Conservation (phyloP, 345 rosid genomes). For the Acer saccharum region DNA sequence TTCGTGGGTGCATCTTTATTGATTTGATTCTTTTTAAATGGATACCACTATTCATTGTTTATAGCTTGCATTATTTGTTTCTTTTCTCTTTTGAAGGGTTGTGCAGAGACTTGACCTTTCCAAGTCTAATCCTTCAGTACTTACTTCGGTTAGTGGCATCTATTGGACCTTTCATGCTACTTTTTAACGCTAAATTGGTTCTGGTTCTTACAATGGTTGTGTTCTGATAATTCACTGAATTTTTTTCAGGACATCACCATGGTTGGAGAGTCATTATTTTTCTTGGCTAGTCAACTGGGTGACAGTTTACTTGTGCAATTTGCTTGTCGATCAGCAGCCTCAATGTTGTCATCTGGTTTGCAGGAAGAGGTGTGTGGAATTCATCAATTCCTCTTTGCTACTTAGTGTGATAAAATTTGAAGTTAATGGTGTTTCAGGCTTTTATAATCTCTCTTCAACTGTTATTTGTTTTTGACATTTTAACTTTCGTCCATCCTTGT, state of each 20-base stretch:
- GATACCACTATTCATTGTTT: not conserved
- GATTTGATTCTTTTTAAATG: not conserved
- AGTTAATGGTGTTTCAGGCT: not conserved
- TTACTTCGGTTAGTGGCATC: constrained; percentile 78
- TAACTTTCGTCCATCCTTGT: constrained; percentile 11
- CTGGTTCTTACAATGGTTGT: constrained; percentile 11
- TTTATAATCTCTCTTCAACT: not conserved
- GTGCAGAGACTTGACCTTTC: constrained; percentile 96
- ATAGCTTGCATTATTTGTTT: not conserved
- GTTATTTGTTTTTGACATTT: not conserved
- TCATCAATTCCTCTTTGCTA: constrained; percentile 8
- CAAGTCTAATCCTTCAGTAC: constrained; percentile 97
- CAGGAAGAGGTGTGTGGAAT: constrained; percentile 77
- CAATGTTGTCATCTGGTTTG: constrained; percentile 56
- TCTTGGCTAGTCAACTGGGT: constrained; percentile 92
- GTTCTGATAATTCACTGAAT: constrained; percentile 23
- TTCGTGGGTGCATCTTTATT: not conserved
- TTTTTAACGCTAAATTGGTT: constrained; percentile 22
- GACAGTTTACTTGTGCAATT: constrained; percentile 97
- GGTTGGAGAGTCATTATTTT: constrained; percentile 79
- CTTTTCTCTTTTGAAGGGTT: constrained; percentile 59
- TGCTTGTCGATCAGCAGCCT: constrained; percentile 65
- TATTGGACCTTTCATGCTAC: constrained; percentile 7
- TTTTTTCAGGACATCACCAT: constrained; percentile 75
- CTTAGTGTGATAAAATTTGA: not conserved